Conservation (phyloP, 2,329 filamentous ascomycete species). For the Chaetomiaceae sp. region DNA sequence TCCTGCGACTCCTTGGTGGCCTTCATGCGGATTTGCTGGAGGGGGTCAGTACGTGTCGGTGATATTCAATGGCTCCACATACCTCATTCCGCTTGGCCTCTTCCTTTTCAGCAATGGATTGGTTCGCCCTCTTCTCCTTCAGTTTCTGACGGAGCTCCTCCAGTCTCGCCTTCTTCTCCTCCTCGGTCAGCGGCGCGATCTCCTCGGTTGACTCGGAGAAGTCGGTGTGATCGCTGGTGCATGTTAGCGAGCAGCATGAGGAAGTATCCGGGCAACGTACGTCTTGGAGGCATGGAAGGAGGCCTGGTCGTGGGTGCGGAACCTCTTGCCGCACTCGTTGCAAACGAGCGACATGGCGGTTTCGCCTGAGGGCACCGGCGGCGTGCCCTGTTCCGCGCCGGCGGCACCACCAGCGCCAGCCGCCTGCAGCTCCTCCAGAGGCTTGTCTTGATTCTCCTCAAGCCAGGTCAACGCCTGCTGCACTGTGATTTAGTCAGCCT, state of each 20-base stretch:
- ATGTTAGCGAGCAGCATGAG: conserved; percentile 11
- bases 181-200: conserved; percentile 83
- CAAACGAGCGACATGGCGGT: conserved; percentile 79
- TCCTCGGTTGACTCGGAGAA: conserved; percentile 93
- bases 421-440: conserved; percentile 72
- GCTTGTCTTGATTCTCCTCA: conserved; percentile 83
- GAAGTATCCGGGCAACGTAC: conserved; percentile 36
- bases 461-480: conserved; percentile 93
- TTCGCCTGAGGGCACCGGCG: conserved; percentile 59
- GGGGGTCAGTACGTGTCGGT: conserved; percentile 15
- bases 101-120: conserved; percentile 69
- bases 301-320: conserved; percentile 74
- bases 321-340: conserved; percentile 91
- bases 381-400: conserved; percentile 48
- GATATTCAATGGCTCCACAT: conserved; percentile 16
- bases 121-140: conserved; percentile 64
- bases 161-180: conserved; percentile 80
- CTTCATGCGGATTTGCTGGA: conserved; percentile 70
- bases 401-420: conserved; percentile 30
- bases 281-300: conserved; percentile 90
- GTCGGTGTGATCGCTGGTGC: conserved; percentile 71
- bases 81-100: conserved; percentile 84
- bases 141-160: conserved; percentile 69
- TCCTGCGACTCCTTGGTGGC: conserved; percentile 85
- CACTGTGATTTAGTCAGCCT: conserved; percentile 48